These are phyloP conservation scores for Poterioochromonas sp. DNA, from an alignment of 352 stramenopile species.

Conservation along the genomic window DNA sequence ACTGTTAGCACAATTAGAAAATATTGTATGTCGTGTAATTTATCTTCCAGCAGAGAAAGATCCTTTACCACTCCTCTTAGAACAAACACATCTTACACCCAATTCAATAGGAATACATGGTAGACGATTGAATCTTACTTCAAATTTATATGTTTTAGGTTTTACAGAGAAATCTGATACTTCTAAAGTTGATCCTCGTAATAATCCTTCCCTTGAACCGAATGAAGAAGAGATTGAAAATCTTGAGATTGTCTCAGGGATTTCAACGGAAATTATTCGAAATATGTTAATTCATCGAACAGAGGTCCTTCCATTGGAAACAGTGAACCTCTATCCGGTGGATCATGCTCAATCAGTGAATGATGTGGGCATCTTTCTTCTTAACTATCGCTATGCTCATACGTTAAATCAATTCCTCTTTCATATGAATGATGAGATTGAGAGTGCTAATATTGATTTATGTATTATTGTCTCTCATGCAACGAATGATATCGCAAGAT, in stretches of 20 bases:
- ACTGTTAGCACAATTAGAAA: constrained; percentile 25
- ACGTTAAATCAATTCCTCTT: constrained; percentile 25
- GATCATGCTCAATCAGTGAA: background rate
- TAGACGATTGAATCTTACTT: background rate
- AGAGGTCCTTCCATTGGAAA: background rate
- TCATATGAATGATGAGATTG: background rate
- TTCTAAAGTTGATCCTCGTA: background rate
- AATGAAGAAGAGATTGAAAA: constrained; percentile 1
- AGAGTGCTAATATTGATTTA: background rate
- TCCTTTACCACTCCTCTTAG: background rate
- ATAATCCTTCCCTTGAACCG: too few species aligned
- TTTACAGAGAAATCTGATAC: background rate
- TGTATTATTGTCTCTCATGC: background rate
- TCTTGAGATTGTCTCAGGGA: background rate
- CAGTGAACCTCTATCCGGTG: background rate
- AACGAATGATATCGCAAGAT: background rate
- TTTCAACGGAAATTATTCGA: background rate
- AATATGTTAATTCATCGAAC: background rate
- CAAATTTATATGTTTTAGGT: constrained; percentile 2
- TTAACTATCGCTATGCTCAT: constrained; percentile 17
- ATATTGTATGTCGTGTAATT: constrained; percentile 29
- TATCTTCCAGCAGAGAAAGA: background rate
- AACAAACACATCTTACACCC: constrained; percentile 7
- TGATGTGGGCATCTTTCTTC: background rate
- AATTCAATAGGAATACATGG: background rate